phyloP scores from a whole-genome alignment of 2,329 filamentous ascomycete species.

The Microcera coccophila region DNA sequence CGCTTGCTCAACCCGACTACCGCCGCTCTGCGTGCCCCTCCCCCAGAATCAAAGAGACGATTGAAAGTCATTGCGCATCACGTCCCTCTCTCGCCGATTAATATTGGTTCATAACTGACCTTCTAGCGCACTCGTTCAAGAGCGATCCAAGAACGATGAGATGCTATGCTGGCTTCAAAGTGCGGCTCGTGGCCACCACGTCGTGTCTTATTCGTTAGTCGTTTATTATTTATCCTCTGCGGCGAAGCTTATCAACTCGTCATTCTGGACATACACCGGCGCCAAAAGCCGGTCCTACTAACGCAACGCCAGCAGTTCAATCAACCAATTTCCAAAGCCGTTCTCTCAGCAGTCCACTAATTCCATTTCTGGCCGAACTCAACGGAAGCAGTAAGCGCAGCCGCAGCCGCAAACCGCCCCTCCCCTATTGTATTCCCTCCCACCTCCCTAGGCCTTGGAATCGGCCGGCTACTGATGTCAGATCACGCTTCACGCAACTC shows the following conservation, averaged over 20 bases:
- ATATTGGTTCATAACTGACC: constrained; percentile 18
- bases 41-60: constrained; percentile 22
- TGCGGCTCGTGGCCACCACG: constrained; percentile 22
- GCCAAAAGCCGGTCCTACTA: not conserved
- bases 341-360: not conserved
- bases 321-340: not conserved
- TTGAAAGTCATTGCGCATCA: constrained; percentile 15
- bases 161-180: constrained; percentile 6
- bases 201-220: constrained; percentile 21
- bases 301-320: not conserved
- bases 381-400: not conserved
- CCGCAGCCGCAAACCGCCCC: not conserved
- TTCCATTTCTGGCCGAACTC: not conserved
- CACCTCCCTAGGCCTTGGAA: not conserved
- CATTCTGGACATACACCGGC: too few species aligned
- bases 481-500: not conserved
- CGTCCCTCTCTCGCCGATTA: constrained; percentile 11
- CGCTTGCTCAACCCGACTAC: constrained; percentile 12
- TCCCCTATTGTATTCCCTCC: not conserved
- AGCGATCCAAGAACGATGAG: constrained; percentile 6
- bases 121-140: constrained; percentile 4
- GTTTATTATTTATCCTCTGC: not conserved
- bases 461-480: constrained; percentile 1
- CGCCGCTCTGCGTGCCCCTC: constrained; percentile 15
- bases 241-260: not conserved